These are phyloP conservation scores for Malassezia psittaci DNA, from an alignment of 1,284 basidiomycete species.

Conservation along the genomic window DNA sequence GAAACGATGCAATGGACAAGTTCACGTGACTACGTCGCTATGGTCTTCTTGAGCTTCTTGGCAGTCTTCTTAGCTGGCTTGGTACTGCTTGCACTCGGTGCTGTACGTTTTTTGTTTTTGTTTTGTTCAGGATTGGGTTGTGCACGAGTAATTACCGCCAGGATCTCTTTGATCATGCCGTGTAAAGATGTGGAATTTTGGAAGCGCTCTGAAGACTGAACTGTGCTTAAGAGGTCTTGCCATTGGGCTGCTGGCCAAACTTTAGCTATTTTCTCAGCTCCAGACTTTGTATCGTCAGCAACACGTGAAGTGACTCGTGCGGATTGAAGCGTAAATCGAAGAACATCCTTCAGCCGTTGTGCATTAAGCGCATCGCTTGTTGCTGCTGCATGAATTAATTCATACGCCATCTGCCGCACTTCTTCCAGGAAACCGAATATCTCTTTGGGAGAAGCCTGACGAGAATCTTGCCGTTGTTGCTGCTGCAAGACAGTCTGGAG, in stretches of 20 bases:
- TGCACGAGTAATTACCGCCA: slow-evolving; percentile 20
- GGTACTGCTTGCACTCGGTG: slow-evolving; percentile 4
- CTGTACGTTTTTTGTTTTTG: slow-evolving; percentile 6
- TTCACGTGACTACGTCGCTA: slow-evolving; percentile 7
- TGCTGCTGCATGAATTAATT: slow-evolving; percentile 55
- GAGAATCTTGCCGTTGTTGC: slow-evolving; percentile 32
- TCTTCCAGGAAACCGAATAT: slow-evolving; percentile 54
- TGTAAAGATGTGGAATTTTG: slow-evolving; percentile 49
- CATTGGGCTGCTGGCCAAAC: slow-evolving; percentile 49
- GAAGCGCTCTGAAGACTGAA: slow-evolving; percentile 23
- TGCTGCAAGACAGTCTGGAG: slow-evolving; percentile 61
- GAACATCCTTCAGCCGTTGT: slow-evolving; percentile 65
- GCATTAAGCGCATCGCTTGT: slow-evolving; percentile 53
- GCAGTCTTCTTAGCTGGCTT: slow-evolving; percentile 22
- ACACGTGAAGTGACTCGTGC: slow-evolving; percentile 59
- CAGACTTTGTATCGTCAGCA: background rate
- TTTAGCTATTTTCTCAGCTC: slow-evolving; percentile 10
- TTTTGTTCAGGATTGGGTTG: slow-evolving; percentile 9
- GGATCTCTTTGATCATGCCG: slow-evolving; percentile 54
- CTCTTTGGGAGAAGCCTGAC: slow-evolving; percentile 46
- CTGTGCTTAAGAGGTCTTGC: slow-evolving; percentile 16
- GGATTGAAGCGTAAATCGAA: slow-evolving; percentile 62
- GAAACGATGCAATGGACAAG: background rate
- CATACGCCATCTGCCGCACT: slow-evolving; percentile 55
- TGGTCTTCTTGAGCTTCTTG: slow-evolving; percentile 22